Evolutionary conservation across 2,329 filamentous ascomycete species (phyloP).

Genomic region (Fusarium torulosum): DNA sequence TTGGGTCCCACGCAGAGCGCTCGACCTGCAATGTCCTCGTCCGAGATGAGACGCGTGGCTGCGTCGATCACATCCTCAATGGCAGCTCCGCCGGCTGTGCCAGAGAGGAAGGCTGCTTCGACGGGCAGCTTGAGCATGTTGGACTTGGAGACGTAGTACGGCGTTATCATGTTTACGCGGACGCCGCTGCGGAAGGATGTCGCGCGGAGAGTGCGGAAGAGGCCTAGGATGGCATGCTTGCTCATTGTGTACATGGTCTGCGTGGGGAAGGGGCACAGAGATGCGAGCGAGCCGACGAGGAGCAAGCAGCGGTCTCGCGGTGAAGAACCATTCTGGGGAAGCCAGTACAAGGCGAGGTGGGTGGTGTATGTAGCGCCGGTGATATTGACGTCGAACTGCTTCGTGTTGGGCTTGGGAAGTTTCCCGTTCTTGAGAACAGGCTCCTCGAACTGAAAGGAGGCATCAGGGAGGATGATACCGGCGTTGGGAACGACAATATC

Average conservation of each 20-base stretch:
- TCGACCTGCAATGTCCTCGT: conserved; percentile 68
- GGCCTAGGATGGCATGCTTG: conserved; percentile 75
- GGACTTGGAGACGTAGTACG: conserved; percentile 75
- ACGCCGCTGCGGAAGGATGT: conserved; percentile 62
- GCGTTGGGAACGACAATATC: conserved; percentile 76
- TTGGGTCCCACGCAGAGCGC: conserved; percentile 70
- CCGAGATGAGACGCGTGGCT: conserved; percentile 70
- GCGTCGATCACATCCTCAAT: conserved; percentile 73
- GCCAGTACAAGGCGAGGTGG: conserved; percentile 69
- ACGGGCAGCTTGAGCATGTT: conserved; percentile 61
- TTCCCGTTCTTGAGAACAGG: conserved; percentile 59
- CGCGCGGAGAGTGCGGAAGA: conserved; percentile 70
- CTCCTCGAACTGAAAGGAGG: conserved; percentile 59
- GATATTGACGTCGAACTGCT: conserved; percentile 71
- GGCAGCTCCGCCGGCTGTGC: conserved; percentile 62
- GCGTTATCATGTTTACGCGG: conserved; percentile 74
- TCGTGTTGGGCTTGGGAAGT: conserved; percentile 61
- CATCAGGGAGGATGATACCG: conserved; percentile 62
- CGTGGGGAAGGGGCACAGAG: conserved; percentile 59
- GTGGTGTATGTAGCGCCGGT: conserved; percentile 74
- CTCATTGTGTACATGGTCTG: conserved; percentile 68
- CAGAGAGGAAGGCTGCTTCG: conserved; percentile 67
- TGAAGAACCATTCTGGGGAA: conserved; percentile 40
- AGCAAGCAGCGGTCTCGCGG: conserved; percentile 69
- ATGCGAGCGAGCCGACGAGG: conserved; percentile 73